These are phyloP conservation scores for Monosporozyma yasuniensis DNA, from an alignment of 805 yeast genomes.

Conservation along the genomic window DNA sequence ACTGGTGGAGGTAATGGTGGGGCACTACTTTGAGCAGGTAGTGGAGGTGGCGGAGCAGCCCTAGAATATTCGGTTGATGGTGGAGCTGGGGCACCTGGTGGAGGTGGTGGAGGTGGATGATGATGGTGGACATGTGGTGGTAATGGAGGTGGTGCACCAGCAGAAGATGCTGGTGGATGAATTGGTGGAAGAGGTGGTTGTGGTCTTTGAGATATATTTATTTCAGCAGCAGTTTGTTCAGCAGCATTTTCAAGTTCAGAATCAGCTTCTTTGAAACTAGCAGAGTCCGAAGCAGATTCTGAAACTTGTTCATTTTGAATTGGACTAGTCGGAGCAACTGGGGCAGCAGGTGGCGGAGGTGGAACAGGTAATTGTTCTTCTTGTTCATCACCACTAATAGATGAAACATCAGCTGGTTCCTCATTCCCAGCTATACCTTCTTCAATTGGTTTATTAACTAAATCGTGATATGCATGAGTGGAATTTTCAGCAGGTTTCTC, in stretches of 20 bases:
- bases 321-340: conserved; percentile 6
- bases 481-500: not conserved
- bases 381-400: conserved; percentile 7
- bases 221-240: not conserved
- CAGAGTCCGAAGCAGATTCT: not conserved
- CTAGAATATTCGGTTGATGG: conserved; percentile 3
- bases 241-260: not conserved
- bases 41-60: not conserved
- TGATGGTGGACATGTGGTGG: not conserved
- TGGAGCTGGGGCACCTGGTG: not conserved
- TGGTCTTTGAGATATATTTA: not conserved
- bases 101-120: conserved; percentile 9
- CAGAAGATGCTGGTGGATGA: not conserved
- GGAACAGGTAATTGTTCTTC: conserved; percentile 7
- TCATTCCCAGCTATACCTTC: not conserved
- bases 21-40: not conserved
- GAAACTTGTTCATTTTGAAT: conserved; percentile 1
- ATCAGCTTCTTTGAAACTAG: not conserved
- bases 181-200: conserved; percentile 1
- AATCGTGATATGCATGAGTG: conserved; percentile 8
- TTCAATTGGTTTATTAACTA: conserved; percentile 4
- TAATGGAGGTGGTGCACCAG: not conserved
- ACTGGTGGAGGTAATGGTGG: conserved; percentile 5
- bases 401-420: conserved; percentile 7
- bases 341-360: conserved; percentile 1